A percentile compares a stretch with the other conserved stretches of the same genome.
phyloP scores from a whole-genome alignment of 495 filamentous ascomycete genomes.

The Podospora pseudopauciseta region DNA sequence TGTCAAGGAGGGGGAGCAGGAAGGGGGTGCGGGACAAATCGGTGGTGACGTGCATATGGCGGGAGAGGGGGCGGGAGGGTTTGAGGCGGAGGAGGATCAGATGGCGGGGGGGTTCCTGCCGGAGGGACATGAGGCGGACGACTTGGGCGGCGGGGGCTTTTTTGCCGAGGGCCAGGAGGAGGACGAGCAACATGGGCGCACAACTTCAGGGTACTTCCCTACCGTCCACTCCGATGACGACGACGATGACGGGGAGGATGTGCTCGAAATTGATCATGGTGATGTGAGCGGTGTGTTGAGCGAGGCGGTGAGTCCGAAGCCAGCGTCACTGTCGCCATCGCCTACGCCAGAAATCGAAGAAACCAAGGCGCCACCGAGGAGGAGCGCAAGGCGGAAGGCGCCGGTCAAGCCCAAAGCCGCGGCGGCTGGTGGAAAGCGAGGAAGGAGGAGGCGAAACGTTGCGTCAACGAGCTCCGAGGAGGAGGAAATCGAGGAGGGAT shows the following conservation, averaged over 20 bases:
- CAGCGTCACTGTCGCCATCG: not conserved
- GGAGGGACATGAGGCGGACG: slow-evolving; percentile 43
- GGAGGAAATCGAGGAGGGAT: slow-evolving; percentile 19
- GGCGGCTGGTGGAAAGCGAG: not conserved
- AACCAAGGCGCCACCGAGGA: slow-evolving; percentile 28
- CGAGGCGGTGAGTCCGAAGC: not conserved
- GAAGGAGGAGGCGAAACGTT: slow-evolving; percentile 23
- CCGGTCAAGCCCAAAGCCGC: slow-evolving; percentile 16
- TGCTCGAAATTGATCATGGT: slow-evolving; percentile 34
- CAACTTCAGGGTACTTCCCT: slow-evolving; percentile 42
- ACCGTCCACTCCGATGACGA: slow-evolving; percentile 33
- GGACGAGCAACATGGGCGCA: slow-evolving; percentile 24
- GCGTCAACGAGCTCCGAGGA: slow-evolving; percentile 24
- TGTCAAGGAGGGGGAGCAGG: slow-evolving; percentile 38
- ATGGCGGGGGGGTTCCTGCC: slow-evolving; percentile 56
- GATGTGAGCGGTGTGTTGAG: slow-evolving; percentile 9
- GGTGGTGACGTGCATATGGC: slow-evolving; percentile 64
- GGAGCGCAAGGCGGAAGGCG: slow-evolving; percentile 21
- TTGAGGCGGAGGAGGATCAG: slow-evolving; percentile 40
- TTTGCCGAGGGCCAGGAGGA: slow-evolving; percentile 43
- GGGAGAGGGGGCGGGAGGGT: slow-evolving; percentile 35
- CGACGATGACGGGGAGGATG: slow-evolving; percentile 25
- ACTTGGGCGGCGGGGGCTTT: slow-evolving; percentile 29
- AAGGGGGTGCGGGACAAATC: slow-evolving; percentile 41
- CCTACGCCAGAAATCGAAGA: not conserved